phyloP scores from a whole-genome alignment of 2,329 filamentous ascomycete species.

The Microdochium paspali region DNA sequence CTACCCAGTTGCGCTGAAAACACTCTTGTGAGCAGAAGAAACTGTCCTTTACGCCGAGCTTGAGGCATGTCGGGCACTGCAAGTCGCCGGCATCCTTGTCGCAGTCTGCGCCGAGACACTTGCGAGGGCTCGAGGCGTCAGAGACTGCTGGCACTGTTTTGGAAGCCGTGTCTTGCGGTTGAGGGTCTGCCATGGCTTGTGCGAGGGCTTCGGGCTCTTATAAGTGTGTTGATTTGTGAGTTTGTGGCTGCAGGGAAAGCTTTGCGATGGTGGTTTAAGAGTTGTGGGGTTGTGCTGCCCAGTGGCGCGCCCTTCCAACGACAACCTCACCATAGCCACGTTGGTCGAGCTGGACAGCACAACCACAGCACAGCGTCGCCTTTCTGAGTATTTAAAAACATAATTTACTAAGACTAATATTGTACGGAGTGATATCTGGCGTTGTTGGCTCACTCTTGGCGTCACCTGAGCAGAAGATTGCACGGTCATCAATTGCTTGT shows the following conservation, averaged over 20 bases:
- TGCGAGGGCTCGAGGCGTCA: conserved; percentile 9
- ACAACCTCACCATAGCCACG: no score
- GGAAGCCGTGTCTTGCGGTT: background rate
- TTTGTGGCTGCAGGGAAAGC: conserved; percentile 6
- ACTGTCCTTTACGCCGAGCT: conserved; percentile 55
- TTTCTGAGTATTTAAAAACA: no score
- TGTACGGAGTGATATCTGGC: no score
- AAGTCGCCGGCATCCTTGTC: conserved; percentile 56
- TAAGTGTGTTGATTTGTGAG: no score
- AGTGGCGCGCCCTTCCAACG: no score
- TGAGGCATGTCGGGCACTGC: conserved; percentile 68
- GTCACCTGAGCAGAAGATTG: no score
- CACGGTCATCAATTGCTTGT: no score
- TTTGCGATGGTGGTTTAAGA: conserved; percentile 15
- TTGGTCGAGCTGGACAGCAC: no score
- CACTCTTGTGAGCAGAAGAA: conserved; percentile 75
- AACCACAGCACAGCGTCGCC: no score
- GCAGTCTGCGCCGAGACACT: conserved; percentile 59
- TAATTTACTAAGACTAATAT: no score
- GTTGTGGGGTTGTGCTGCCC: conserved; percentile 3
- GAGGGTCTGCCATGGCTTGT: background rate
- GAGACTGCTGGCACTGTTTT: background rate
- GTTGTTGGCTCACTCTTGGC: no score
- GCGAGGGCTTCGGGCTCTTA: no score
- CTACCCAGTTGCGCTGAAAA: conserved; percentile 65